These are phyloP conservation scores for Persicaria tinctoria DNA, from an alignment of 148 eudicot species.

Conservation along the genomic window DNA sequence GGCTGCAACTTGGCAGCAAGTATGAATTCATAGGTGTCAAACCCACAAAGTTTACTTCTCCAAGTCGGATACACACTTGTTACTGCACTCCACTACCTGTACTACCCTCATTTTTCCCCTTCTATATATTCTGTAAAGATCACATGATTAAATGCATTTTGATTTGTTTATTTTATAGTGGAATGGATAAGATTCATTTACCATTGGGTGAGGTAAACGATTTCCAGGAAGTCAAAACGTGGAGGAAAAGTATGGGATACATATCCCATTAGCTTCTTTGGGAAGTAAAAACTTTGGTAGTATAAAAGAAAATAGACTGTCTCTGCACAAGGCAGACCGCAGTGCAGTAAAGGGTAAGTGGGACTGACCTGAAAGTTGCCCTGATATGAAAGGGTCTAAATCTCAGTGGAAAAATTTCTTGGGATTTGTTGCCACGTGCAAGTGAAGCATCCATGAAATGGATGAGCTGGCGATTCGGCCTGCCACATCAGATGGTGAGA, in stretches of 20 bases:
- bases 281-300: slow-evolving; percentile 1
- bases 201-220: slow-evolving; percentile 12
- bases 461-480: slow-evolving; percentile 1
- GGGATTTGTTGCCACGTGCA: slow-evolving; percentile 11
- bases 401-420: background rate
- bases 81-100: background rate
- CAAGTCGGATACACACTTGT: slow-evolving; percentile 14
- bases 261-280: background rate
- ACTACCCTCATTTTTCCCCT: background rate
- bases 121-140: background rate
- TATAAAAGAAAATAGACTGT: background rate
- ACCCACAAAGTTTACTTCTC: slow-evolving; percentile 12
- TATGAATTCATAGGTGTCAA: slow-evolving; percentile 11
- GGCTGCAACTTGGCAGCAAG: slow-evolving; percentile 11
- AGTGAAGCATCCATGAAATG: background rate
- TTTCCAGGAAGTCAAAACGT: background rate
- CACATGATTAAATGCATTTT: background rate
- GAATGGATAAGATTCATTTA: slow-evolving; percentile 13
- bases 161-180: background rate
- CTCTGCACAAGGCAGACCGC: slow-evolving; percentile 4
- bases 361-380: slow-evolving; percentile 2
- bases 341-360: background rate
- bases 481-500: background rate
- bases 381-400: background rate
- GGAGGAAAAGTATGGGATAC: background rate